Conservation (phyloP, 352 stramenopile genomes). For the Globisporangium spiculum region DNA sequence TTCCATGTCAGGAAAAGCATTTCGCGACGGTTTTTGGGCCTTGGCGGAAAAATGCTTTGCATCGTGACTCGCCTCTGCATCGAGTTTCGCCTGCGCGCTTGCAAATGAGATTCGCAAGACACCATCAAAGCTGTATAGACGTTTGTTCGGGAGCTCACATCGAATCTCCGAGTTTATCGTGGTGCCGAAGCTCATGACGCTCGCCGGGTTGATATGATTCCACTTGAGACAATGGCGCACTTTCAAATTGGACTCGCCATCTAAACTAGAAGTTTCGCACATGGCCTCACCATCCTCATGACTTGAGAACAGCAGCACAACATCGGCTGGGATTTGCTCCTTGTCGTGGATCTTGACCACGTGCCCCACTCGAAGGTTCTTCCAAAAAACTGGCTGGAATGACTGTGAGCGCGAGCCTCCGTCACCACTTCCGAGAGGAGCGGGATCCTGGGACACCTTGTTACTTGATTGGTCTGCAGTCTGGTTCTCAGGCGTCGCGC, state of each 20-base stretch:
- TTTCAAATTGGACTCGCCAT: conserved; percentile 85
- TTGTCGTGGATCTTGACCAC: conserved; percentile 87
- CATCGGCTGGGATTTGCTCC: conserved; percentile 89
- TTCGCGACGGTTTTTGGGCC: background rate
- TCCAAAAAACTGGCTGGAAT: conserved; percentile 81
- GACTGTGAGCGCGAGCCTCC: conserved; percentile 11
- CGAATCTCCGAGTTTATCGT: conserved; percentile 57
- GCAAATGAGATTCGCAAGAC: conserved; percentile 45
- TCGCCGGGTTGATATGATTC: conserved; percentile 38
- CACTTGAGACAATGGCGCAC: conserved; percentile 64
- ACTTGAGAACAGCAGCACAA: conserved; percentile 88
- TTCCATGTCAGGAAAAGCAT: conserved; percentile 27
- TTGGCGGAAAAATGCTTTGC: conserved; percentile 5
- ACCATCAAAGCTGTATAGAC: conserved; percentile 80
- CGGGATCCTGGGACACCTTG: conserved; percentile 14
- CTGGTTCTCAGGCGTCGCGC: conserved; percentile 21
- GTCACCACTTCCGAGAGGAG: background rate
- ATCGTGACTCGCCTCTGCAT: conserved; percentile 2
- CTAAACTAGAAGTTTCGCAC: conserved; percentile 81
- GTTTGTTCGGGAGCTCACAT: conserved; percentile 79
- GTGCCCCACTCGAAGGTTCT: conserved; percentile 83
- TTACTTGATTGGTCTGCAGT: conserved; percentile 14
- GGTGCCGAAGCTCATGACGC: conserved; percentile 45
- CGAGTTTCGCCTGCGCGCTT: conserved; percentile 24
- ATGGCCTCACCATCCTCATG: conserved; percentile 66